Base-by-base conservation (phyloP, 2,329 filamentous ascomycete genomes). In the Fusarium udum region DNA sequence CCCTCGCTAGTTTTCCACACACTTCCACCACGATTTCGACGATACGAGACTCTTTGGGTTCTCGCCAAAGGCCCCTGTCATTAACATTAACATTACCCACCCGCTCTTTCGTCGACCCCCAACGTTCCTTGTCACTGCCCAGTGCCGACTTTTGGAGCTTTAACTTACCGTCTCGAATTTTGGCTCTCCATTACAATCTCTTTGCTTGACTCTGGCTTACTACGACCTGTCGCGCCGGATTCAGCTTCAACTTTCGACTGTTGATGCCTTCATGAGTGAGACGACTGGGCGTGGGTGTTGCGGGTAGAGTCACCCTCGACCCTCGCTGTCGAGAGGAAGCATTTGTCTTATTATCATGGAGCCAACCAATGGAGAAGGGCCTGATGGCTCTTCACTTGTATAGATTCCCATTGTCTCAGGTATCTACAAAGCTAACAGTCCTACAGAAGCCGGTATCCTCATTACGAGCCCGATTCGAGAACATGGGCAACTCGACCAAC, bases 391-490 rank as follows among this genome's bases (percentile, higher is more conserved):
- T 67, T 95, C 93, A 72, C 91, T 95, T 77, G 92, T 93, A 82
- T 82, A 90, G 82, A 60, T 81, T 52, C 42, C 24, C 34, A 14
- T 31, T 16, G 28, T 9, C 28, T 22, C 45, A 46, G 13, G 34
- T 18, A 26, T 60, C 31, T 55, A 46, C 24, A 28, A 61, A 73
- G 67, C 81, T 83, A 70, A 81, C 71, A 51, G 52, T 36, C 26
- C 57, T 37, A 10, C 72, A 94, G 92, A 93, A 91, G 84, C 93
- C 94, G 32, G 93, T 96, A 57, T 96, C 93, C 58, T 95, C 93
- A 58, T 86, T 96, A 69, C 89, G 92, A 70, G 93, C 92, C 72
- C 91, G 93, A 77, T 96, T 95, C 81, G 93, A 96, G 85, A 94
- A 92, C 79, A 90, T 95, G 75, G 79, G 78, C 69, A 67, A 71